These are phyloP conservation scores for Dichotomocladium elegans DNA, from an alignment of 371 early-diverging fungal species.

Conservation along the genomic window DNA sequence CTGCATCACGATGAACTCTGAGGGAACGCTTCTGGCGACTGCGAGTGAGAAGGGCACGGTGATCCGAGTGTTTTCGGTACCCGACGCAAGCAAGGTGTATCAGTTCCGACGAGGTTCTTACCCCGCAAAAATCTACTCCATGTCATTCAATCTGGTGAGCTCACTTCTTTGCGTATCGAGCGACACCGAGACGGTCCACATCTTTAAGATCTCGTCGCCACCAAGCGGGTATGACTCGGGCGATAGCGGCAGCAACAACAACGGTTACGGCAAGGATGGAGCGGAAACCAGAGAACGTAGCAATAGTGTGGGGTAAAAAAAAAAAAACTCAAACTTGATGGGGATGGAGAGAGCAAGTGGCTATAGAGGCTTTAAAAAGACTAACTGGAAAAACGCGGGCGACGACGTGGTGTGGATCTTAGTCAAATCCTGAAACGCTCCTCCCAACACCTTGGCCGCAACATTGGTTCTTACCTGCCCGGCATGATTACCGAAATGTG, in stretches of 20 bases:
- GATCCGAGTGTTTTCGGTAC: slow-evolving; percentile 90
- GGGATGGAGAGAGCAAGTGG: neutral
- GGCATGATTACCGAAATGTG: slow-evolving; percentile 87
- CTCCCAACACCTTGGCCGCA: slow-evolving; percentile 57
- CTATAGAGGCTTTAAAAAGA: too few relatives aligned
- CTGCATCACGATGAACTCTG: slow-evolving; percentile 80
- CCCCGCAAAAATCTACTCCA: slow-evolving; percentile 85
- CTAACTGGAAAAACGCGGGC: too few relatives aligned
- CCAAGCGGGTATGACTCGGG: neutral
- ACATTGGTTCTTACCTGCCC: slow-evolving; percentile 79
- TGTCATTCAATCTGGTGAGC: slow-evolving; percentile 83
- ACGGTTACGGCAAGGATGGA: slow-evolving; percentile 2
- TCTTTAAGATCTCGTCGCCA: slow-evolving; percentile 68
- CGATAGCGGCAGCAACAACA: neutral
- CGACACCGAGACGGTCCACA: slow-evolving; percentile 96
- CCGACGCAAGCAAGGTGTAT: slow-evolving; percentile 82
- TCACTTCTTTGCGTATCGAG: slow-evolving; percentile 84
- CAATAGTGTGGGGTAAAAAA: slow-evolving; percentile 16
- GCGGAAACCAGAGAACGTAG: slow-evolving; percentile 3
- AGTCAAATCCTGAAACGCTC: slow-evolving; percentile 54
- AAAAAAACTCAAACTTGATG: neutral
- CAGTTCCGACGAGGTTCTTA: slow-evolving; percentile 95
- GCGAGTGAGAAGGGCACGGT: slow-evolving; percentile 97
- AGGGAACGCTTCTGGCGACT: slow-evolving; percentile 92
- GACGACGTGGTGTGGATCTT: neutral